Evolutionary conservation across 495 filamentous ascomycete species (phyloP), one percentile per base, ranked within the genome.

Genomic region (Mycothermus thermophilus): DNA sequence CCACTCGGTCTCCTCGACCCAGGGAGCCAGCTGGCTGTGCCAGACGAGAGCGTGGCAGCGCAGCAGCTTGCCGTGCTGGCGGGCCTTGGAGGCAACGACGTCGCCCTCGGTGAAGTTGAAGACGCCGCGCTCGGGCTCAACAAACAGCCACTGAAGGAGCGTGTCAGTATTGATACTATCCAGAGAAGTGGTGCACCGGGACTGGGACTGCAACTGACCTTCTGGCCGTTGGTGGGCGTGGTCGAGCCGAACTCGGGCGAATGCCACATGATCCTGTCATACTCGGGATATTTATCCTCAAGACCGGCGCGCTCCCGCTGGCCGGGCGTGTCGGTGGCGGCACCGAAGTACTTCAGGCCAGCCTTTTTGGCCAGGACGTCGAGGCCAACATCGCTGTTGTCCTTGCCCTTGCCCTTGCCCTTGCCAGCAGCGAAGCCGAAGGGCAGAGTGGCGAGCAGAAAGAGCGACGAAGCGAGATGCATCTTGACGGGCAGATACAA

Each of bases 11-110:
- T 51, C 54, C 26, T 60, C 62, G 15, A 73, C 68, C 69, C 70
- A 77, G 32, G 45, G 58, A 3, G 75, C 66, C 10, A 79, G 58
- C 46, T 79, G 71, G 27, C 51, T 57, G 43, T 77, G 63, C 74
- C 74, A 79, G 18, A 76, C 69, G 15, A 77, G 55, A 8, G 62
- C 71, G 43, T 78, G 74, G 45, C 72, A 75, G 27, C 72, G 53
- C 26, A 75, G 54, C 15, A 61, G 47, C 47, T 74, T 63, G 34
- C 63, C 63, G 40, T 69, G 59, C 37, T 57, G 39, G 4, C 68
- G 16, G 10, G 42, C 42, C 26, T 32, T 24, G 67, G 27, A 72
- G 44, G 24, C 63, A 37, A 75, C 52, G 19, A 57, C 49, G 33
- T 72, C 65, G 28, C 69, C 74, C 12, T 61, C 58, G 32, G 63